Conservation (phyloP, 305 asterid species). For the Fraxinus sp. region DNA sequence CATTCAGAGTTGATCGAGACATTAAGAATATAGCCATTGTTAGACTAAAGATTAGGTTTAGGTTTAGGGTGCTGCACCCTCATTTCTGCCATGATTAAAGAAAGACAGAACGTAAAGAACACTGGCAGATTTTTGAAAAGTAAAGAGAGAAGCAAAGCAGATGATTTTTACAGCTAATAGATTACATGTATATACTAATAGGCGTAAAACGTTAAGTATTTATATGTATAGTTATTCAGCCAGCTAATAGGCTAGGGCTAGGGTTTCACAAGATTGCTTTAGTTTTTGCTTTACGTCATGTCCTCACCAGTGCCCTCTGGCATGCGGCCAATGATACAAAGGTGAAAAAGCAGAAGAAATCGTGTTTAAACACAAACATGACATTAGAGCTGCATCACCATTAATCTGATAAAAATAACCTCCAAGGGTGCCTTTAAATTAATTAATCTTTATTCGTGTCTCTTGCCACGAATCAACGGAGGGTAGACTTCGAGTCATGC, state of each 20-base stretch:
- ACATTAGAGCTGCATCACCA: no score
- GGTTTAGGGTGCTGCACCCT: conserved; percentile 11
- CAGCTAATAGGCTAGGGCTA: background rate
- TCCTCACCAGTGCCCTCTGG: conserved; percentile 21
- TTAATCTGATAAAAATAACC: no score
- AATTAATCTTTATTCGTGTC: background rate
- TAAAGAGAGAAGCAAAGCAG: background rate
- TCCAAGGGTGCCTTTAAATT: background rate
- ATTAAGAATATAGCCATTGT: conserved; percentile 15
- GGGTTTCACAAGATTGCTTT: conserved; percentile 18
- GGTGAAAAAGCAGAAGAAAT: background rate
- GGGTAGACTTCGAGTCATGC: background rate
- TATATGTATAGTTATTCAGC: background rate
- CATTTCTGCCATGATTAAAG: background rate
- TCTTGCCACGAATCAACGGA: no score
- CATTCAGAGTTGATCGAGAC: background rate
- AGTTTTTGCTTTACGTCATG: conserved; percentile 16
- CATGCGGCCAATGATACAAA: background rate
- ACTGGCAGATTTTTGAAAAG: background rate
- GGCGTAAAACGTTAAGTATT: background rate
- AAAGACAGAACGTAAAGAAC: background rate
- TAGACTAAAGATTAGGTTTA: background rate
- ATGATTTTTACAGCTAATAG: conserved; percentile 15
- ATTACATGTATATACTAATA: background rate
- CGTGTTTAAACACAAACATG: background rate